Evolutionary conservation across 495 filamentous ascomycete species (phyloP), one percentile per base, ranked within the genome.

Genomic region (Penicillium arizonense): DNA sequence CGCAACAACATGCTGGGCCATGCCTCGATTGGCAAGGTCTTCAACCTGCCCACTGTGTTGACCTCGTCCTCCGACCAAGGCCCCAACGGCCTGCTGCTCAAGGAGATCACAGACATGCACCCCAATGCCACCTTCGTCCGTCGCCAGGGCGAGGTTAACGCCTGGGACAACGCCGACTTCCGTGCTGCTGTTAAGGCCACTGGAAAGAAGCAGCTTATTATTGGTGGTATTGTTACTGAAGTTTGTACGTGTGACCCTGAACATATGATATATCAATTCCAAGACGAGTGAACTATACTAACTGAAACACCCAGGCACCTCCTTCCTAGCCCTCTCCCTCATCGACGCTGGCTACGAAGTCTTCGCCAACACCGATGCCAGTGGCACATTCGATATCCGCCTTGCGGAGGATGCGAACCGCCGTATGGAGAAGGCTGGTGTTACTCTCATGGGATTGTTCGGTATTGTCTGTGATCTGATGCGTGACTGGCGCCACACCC

Each of bases 151-250:
- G 87, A 91, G 59, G 88, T 91, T 56, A 78, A 91, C 56, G 88
- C 88, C 4, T 91, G 87, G 88, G 88, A 92, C 63, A 90, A 89
- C 58, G 44, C 74, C 3, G 83, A 88, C 0, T 90, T 91, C 76
- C 78, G 81, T 8, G 73, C 71, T 4, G 88, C 88, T 14, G 79
- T 92, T 44, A 63, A 68, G 34, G 84, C 85, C 3, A 79, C 84
- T 1, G 81, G 81, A 46, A 85, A 82, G 66, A 85, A 77, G 36
- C 88, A 92, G 63, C 71, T 91, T 52, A 87, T 92, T 63, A 55
- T 92, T 1, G 86, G 71, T 12, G 88, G 88, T 11, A 90, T 92
- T 50, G 80, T 82, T 0, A 91, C 88, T 0, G 87, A 92, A 63
- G 88, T 91, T 53, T 89, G 84, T 82, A 68, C 38, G 77, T 78